Conservation (phyloP, 257 asterid species). For the Solanum clarkiae region DNA sequence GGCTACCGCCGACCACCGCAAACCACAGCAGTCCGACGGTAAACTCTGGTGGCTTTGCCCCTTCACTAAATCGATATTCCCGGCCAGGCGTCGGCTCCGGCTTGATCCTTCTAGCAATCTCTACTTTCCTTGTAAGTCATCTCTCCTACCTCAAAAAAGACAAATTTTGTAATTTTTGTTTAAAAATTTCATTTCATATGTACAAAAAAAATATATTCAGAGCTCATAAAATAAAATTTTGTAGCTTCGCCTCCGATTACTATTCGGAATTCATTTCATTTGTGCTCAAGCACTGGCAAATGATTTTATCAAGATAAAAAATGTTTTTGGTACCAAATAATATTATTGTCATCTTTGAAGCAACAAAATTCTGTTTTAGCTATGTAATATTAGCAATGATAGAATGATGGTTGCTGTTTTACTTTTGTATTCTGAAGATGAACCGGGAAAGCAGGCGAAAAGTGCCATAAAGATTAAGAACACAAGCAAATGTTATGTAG, state of each 20-base stretch:
- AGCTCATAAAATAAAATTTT: neutral
- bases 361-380: neutral
- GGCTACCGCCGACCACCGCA: slow-evolving; percentile 38
- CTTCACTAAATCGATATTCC: slow-evolving; percentile 56
- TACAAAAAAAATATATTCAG: neutral
- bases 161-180: neutral
- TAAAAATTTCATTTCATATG: neutral
- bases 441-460: slow-evolving; percentile 13
- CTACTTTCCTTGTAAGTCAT: slow-evolving; percentile 62
- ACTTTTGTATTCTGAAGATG: slow-evolving; percentile 6
- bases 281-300: neutral
- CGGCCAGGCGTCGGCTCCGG: slow-evolving; percentile 65
- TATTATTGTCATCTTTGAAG: neutral
- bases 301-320: neutral
- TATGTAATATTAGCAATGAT: neutral
- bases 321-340: neutral
- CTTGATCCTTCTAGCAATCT: slow-evolving; percentile 67
- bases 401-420: neutral
- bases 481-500: slow-evolving; percentile 5
- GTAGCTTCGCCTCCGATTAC: neutral
- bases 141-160: neutral
- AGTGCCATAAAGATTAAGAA: slow-evolving; percentile 14
- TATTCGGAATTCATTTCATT: too few species aligned
- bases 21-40: slow-evolving; percentile 11
- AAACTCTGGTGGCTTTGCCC: slow-evolving; percentile 47